phyloP scores from a whole-genome alignment of 371 early-diverging fungal species.

The Mortierella sp. region DNA sequence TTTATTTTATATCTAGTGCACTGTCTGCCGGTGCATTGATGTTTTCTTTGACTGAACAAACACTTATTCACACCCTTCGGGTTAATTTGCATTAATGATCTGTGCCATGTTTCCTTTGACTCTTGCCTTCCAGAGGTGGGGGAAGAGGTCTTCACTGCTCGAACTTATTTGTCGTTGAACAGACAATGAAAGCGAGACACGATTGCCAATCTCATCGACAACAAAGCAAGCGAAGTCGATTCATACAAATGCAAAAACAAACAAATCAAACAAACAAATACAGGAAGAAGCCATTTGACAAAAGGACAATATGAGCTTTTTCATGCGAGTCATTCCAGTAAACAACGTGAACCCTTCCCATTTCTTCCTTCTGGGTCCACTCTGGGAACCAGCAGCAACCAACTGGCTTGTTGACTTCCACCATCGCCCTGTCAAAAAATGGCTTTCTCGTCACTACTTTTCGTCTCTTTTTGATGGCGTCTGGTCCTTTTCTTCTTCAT shows the following conservation, averaged over 20 bases:
- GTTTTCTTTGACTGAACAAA: background rate
- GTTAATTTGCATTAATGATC: constrained; percentile 8
- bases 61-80: background rate
- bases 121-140: background rate
- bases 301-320: too few relatives aligned
- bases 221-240: too few relatives aligned
- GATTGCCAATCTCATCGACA: too few relatives aligned
- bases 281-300: background rate
- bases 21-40: background rate
- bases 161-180: background rate
- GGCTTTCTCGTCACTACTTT: background rate
- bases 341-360: too few relatives aligned
- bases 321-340: too few relatives aligned
- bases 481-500: background rate
- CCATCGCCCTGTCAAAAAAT: background rate
- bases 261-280: background rate
- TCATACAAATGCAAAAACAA: too few relatives aligned
- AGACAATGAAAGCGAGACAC: background rate
- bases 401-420: background rate
- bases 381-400: background rate
- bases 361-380: background rate
- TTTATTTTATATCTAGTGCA: background rate
- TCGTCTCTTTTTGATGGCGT: background rate
- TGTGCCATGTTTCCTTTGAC: background rate
- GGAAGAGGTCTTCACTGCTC: background rate